Conservation (phyloP, 768 basidiomycete species). For the Brasilioporus rufonigricans region DNA sequence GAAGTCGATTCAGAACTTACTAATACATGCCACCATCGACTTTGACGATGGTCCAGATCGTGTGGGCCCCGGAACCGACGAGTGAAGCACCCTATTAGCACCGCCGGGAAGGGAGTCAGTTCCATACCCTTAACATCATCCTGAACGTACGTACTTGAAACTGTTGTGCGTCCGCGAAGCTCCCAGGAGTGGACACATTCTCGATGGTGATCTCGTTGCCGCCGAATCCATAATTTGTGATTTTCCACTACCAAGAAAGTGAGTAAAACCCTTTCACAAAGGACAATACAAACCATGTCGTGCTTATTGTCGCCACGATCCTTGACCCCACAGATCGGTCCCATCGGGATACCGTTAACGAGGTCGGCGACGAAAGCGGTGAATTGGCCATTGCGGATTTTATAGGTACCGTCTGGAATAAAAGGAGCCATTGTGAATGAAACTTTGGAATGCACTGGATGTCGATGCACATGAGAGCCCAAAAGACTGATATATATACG, state of each 20-base stretch:
- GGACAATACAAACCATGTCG: neutral
- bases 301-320: neutral
- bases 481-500: neutral
- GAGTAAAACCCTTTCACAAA: too few relatives aligned
- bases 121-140: neutral
- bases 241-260: too few relatives aligned
- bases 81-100: neutral
- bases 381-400: neutral
- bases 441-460: neutral
- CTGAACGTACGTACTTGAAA: neutral
- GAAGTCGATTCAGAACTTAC: neutral
- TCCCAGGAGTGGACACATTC: neutral
- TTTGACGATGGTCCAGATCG: neutral
- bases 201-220: neutral
- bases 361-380: neutral
- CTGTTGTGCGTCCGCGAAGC: neutral
- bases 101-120: neutral
- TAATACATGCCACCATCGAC: neutral
- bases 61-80: neutral
- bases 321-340: too few relatives aligned
- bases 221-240: too few relatives aligned
- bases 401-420: neutral
- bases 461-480: neutral
- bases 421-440: neutral
- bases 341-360: neutral